phyloP scores from a whole-genome alignment of 176 grass and related monocot genomes.

The Rhynchospora tenuis region DNA sequence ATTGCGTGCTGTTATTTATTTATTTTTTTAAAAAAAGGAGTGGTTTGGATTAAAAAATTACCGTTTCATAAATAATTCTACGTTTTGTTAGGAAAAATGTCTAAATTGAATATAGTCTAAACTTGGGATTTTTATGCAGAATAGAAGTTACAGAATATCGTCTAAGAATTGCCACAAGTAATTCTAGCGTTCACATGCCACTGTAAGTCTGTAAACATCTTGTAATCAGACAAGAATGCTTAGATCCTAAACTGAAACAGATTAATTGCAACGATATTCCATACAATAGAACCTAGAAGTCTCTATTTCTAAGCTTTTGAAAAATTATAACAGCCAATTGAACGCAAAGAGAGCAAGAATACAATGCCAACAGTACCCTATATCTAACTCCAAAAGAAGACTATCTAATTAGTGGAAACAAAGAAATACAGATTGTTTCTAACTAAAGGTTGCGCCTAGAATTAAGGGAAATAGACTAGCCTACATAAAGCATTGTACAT shows the following conservation, averaged over 20 bases:
- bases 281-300: neutral
- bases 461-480: neutral
- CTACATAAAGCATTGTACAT: conserved; percentile 11
- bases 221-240: neutral
- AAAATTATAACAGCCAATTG: neutral
- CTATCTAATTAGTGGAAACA: conserved; percentile 7
- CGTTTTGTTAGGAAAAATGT: neutral
- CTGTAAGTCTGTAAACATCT: neutral
- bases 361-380: neutral
- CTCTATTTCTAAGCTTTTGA: neutral
- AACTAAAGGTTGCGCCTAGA: conserved; percentile 8
- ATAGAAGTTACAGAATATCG: neutral
- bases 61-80: neutral
- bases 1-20: too few species aligned
- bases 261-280: neutral
- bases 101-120: neutral
- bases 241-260: neutral
- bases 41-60: too few species aligned
- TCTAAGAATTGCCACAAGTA: neutral
- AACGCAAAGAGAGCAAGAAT: neutral
- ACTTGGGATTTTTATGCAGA: neutral
- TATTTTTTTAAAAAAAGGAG: too few species aligned
- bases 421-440: neutral
- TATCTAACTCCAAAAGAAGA: neutral
- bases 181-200: neutral